These are phyloP conservation scores for Corrigiola litoralis DNA, from an alignment of 179 eudicot species.

Conservation along the genomic window DNA sequence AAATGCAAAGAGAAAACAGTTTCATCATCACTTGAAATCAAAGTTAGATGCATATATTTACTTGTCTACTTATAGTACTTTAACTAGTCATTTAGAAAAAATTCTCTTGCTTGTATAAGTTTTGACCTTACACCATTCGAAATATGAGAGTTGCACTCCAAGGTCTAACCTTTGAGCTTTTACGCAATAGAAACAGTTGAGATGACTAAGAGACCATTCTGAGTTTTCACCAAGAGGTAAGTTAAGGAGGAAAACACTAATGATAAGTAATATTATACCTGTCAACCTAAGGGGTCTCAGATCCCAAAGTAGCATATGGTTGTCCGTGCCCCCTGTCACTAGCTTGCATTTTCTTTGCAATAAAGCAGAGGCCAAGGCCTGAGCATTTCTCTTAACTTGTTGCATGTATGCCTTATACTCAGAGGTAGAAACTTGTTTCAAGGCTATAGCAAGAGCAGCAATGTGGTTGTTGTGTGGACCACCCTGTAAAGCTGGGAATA, in stretches of 20 bases:
- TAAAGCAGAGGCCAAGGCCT: conserved; percentile 61
- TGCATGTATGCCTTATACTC: conserved; percentile 79
- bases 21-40: too few species aligned
- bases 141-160: too few species aligned
- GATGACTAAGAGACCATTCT: too few species aligned
- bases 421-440: conserved; percentile 73
- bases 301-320: conserved; percentile 83
- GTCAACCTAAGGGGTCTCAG: conserved; percentile 64
- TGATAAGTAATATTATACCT: conserved; percentile 24
- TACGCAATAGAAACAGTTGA: too few species aligned
- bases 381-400: conserved; percentile 81
- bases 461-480: conserved; percentile 92
- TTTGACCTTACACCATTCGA: too few species aligned
- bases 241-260: neutral
- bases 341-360: conserved; percentile 60
- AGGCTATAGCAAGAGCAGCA: conserved; percentile 84
- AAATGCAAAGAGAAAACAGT: too few species aligned
- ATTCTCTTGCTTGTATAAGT: too few species aligned
- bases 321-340: conserved; percentile 87
- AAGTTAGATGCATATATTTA: too few species aligned
- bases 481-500: conserved; percentile 82
- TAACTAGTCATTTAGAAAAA: too few species aligned
- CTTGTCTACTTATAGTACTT: too few species aligned
- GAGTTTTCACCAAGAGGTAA: neutral
- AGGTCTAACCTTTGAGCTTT: too few species aligned